phyloP scores from a whole-genome alignment of 257 asterid species.

The Leptodermis oblonga region DNA sequence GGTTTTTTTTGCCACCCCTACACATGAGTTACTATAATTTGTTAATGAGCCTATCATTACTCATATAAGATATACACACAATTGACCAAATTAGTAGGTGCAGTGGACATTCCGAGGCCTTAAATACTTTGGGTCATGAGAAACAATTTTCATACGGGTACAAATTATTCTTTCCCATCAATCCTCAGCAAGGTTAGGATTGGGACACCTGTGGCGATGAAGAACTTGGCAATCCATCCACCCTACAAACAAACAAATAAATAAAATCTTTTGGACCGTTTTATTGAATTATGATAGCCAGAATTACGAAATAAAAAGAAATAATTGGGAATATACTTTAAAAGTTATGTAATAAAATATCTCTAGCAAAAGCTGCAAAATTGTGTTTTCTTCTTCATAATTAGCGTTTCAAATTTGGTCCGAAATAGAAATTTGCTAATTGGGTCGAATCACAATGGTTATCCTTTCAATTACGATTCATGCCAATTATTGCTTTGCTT shows the following conservation, averaged over 20 bases:
- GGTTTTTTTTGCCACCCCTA: too few relatives aligned
- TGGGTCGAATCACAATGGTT: not conserved
- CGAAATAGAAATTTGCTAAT: not conserved
- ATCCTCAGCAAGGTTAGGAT: not conserved
- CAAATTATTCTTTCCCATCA: too few relatives aligned
- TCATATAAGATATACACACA: too few relatives aligned
- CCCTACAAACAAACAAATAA: not conserved
- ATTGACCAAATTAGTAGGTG: too few relatives aligned
- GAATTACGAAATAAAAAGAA: not conserved
- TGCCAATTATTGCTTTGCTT: not conserved
- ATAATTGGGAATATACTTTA: not conserved
- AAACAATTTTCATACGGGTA: too few relatives aligned
- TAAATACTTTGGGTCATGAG: too few relatives aligned
- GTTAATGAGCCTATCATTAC: too few relatives aligned
- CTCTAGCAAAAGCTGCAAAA: not conserved
- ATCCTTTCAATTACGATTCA: not conserved
- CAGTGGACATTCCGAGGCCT: too few relatives aligned
- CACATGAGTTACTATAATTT: too few relatives aligned
- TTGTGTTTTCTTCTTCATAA: not conserved
- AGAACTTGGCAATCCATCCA: not conserved
- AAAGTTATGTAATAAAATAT: not conserved
- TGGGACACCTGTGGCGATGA: constrained; percentile 12
- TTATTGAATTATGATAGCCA: not conserved
- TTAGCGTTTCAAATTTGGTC: not conserved
- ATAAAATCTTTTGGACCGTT: not conserved